A percentile compares a stretch with the other conserved stretches of the same genome.
These are phyloP conservation scores for Colletotrichum costaricense DNA, from an alignment of 2,329 filamentous ascomycete genomes.

Conservation along the genomic window DNA sequence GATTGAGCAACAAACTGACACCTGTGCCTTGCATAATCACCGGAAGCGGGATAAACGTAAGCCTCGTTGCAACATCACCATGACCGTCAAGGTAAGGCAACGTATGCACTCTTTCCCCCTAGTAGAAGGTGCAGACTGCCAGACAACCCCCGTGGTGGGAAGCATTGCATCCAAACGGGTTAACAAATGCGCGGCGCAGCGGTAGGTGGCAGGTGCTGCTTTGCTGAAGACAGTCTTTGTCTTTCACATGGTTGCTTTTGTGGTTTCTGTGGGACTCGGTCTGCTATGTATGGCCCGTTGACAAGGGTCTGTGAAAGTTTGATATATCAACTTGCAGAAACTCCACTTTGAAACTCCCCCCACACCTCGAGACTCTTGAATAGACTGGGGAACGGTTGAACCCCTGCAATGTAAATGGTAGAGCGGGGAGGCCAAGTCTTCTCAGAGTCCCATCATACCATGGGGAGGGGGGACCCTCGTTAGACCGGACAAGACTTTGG, in stretches of 20 bases:
- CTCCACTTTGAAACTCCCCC: constrained; percentile 15
- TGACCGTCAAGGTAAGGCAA: neutral
- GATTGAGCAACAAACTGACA: neutral
- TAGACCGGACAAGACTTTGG: neutral
- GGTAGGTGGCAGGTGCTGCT: neutral
- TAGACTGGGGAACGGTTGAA: neutral
- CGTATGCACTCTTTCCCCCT: neutral
- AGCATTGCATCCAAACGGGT: neutral
- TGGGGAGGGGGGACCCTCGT: neutral
- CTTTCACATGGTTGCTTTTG: neutral
- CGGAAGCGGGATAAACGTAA: neutral
- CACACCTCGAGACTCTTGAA: neutral
- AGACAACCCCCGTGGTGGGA: constrained; percentile 6
- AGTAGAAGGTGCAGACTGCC: constrained; percentile 1
- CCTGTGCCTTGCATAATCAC: constrained; percentile 24
- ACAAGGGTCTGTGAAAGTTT: constrained; percentile 17
- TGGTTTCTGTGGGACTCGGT: neutral
- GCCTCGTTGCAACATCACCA: neutral
- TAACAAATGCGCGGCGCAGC: neutral
- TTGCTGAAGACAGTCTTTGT: neutral
- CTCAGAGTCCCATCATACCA: neutral
- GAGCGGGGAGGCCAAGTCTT: constrained; percentile 1
- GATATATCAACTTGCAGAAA: constrained; percentile 18
- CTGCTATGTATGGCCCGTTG: neutral
- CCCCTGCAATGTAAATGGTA: constrained; percentile 15